phyloP scores from a whole-genome alignment of 2,329 filamentous ascomycete species.

The Diaporthe velutina region DNA sequence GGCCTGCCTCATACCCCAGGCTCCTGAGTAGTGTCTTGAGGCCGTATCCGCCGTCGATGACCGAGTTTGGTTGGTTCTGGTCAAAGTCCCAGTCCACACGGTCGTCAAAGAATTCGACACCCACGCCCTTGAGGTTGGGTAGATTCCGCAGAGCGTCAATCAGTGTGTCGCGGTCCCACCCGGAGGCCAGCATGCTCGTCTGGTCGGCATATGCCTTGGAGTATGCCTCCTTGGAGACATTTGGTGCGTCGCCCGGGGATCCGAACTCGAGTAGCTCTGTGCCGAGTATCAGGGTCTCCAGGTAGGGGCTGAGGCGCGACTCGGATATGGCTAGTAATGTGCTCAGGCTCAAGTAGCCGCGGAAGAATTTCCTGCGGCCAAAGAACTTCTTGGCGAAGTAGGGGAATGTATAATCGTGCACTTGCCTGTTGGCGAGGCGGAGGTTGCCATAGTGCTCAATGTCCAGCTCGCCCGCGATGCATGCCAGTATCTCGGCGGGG shows the following conservation, averaged over 20 bases:
- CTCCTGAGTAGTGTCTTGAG: slow-evolving; percentile 4
- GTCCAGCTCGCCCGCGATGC: slow-evolving; percentile 20
- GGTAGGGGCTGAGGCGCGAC: slow-evolving; percentile 18
- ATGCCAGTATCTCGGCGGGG: slow-evolving; percentile 27
- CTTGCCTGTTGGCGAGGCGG: slow-evolving; percentile 15
- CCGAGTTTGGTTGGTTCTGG: neutral
- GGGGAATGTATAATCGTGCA: slow-evolving; percentile 20
- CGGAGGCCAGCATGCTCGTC: slow-evolving; percentile 17
- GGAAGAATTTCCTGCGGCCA: slow-evolving; percentile 26
- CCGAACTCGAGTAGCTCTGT: neutral
- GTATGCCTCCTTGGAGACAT: neutral
- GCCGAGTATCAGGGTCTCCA: slow-evolving; percentile 14
- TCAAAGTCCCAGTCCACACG: slow-evolving; percentile 2
- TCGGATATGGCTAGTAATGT: slow-evolving; percentile 23
- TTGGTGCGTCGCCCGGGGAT: neutral
- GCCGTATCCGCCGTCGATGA: slow-evolving; percentile 17
- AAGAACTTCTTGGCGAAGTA: slow-evolving; percentile 32
- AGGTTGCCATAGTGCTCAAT: slow-evolving; percentile 17
- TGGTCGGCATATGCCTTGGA: slow-evolving; percentile 17
- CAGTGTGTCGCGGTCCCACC: slow-evolving; percentile 28
- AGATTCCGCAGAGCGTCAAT: neutral
- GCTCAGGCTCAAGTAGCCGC: slow-evolving; percentile 25
- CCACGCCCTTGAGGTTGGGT: slow-evolving; percentile 4
- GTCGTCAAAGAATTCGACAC: slow-evolving; percentile 21
- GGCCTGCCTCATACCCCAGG: neutral